These are phyloP conservation scores for Stagonosporopsis vannaccii DNA, from an alignment of 2,329 filamentous ascomycete genomes.

Conservation along the genomic window DNA sequence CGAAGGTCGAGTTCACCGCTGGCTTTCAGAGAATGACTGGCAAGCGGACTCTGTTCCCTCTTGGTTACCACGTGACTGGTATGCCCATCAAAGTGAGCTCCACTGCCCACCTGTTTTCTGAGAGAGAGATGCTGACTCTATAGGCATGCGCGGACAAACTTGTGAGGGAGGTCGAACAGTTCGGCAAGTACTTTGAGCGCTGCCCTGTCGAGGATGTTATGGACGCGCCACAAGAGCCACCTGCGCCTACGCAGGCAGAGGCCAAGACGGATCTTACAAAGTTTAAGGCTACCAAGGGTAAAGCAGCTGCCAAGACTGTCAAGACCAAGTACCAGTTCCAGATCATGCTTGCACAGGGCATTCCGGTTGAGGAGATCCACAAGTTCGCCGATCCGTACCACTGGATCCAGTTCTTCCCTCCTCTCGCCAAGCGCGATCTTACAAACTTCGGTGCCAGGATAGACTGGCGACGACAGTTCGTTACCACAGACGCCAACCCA, in stretches of 20 bases:
- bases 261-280: slow-evolving; percentile 86
- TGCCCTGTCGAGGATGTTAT: slow-evolving; percentile 59
- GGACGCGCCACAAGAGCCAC: slow-evolving; percentile 56
- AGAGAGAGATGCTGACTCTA: slow-evolving; percentile 1
- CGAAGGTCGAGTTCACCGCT: slow-evolving; percentile 90
- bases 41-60: slow-evolving; percentile 84
- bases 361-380: slow-evolving; percentile 87
- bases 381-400: slow-evolving; percentile 89
- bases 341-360: slow-evolving; percentile 91
- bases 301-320: slow-evolving; percentile 86
- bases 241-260: slow-evolving; percentile 68
- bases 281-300: slow-evolving; percentile 79
- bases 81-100: slow-evolving; percentile 77
- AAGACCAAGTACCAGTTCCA: slow-evolving; percentile 97
- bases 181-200: slow-evolving; percentile 83
- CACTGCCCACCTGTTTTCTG: not conserved
- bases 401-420: slow-evolving; percentile 92
- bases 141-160: slow-evolving; percentile 91
- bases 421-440: slow-evolving; percentile 79
- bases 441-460: slow-evolving; percentile 84
- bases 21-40: slow-evolving; percentile 91
- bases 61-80: slow-evolving; percentile 95
- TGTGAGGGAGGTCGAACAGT: slow-evolving; percentile 84
- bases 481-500: slow-evolving; percentile 95
- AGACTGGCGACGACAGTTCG: slow-evolving; percentile 91